Evolutionary conservation across 1,284 basidiomycete species (phyloP).

Genomic region (Porphyrellus sp.): DNA sequence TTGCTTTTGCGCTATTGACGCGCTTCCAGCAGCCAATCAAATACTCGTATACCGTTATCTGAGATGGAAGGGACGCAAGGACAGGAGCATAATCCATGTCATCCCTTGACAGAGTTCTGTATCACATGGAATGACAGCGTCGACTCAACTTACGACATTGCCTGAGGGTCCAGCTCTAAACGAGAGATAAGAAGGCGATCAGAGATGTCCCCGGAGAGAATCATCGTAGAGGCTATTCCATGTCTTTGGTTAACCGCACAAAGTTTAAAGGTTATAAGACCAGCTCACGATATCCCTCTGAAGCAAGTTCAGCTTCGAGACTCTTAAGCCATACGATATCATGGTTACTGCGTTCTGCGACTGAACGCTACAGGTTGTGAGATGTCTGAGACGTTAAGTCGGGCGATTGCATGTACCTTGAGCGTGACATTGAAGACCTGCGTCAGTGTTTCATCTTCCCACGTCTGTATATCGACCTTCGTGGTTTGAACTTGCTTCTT

Average conservation of each 20-base stretch:
- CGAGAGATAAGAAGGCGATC: constrained; percentile 87
- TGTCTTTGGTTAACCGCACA: constrained; percentile 4
- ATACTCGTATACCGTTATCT: constrained; percentile 89
- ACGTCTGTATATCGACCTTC: constrained; percentile 57
- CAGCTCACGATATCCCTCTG: constrained; percentile 61
- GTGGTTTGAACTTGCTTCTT: constrained; percentile 42
- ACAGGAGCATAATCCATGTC: constrained; percentile 80
- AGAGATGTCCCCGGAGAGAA: constrained; percentile 54
- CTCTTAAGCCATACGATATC: constrained; percentile 82
- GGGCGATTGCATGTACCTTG: constrained; percentile 48
- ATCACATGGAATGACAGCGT: neutral
- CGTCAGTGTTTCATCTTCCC: constrained; percentile 73
- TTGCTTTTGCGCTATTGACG: constrained; percentile 55
- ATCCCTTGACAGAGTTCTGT: constrained; percentile 47
- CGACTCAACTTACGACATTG: constrained; percentile 61
- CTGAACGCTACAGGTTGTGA: constrained; percentile 49
- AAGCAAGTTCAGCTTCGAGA: constrained; percentile 66
- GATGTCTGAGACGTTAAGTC: neutral
- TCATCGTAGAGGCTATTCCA: constrained; percentile 32
- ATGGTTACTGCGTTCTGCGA: constrained; percentile 69
- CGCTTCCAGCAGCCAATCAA: constrained; percentile 91
- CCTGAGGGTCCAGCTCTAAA: constrained; percentile 75
- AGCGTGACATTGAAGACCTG: constrained; percentile 78
- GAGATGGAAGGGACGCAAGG: constrained; percentile 72
- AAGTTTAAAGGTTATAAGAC: neutral